Evolutionary conservation across 257 asterid species (phyloP), one percentile per base, ranked within the genome.

Genomic region (Capsicum baccatum): DNA sequence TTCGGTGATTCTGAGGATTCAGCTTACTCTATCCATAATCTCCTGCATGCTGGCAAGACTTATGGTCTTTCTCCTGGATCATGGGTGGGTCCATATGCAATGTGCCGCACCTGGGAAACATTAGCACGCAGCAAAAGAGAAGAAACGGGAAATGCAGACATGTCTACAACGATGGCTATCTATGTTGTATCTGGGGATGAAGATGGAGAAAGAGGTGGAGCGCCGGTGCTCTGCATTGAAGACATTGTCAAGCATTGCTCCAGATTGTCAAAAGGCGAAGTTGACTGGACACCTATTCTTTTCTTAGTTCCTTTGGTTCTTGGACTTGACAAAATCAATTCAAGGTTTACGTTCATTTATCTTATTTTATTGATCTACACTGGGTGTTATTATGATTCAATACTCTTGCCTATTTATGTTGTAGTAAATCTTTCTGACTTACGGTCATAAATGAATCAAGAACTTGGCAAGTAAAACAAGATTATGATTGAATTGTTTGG

Each of bases 151-250:
- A 78, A 74, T 85, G 94, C 87, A 59, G 88, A 86, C 79, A 73
- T 89, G 76, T 89, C 92, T 78, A 89, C 89, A 3, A 67, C 81
- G 86, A 89, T 97, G 93, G 88, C 91, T 81, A 81, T 94, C 73
- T 95, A 90, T 85, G 97, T 97, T 84, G 99, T 97, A 82, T 95
- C 98, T 85, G 99, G 99, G 83, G 98, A 94, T 89, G 99, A 92
- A 87, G 95, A 97, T 88, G 99, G 98, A 63, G 98, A 95, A 89
- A 92, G 99, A 85, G 99, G 99, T 86, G 99, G 99, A 76, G 99
- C 99, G 56, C 99, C 99, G 12, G 96, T 91, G 66, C 93, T 95
- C 58, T 97, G 97, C 83, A 52, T 93, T 33, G 96, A 94, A 87
- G 97, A 97, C 84, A 83, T 93, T 42, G 84, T 84, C 62, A 93